phyloP scores from a whole-genome alignment of 2,329 filamentous ascomycete genomes.

The Fusarium pseudograminearum region DNA sequence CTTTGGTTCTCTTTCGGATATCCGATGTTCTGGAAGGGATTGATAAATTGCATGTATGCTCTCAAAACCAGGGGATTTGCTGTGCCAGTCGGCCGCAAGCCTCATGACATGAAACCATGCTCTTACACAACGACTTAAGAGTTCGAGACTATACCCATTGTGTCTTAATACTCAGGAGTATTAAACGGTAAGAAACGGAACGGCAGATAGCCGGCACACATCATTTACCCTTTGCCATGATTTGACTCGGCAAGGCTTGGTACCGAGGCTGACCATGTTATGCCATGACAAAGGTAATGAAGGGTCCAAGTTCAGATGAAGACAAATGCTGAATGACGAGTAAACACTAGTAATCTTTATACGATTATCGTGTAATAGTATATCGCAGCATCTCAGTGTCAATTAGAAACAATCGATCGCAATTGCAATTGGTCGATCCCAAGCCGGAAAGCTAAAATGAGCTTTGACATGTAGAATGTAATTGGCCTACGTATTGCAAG shows the following conservation, averaged over 20 bases:
- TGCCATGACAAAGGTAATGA: neutral
- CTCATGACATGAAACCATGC: conserved; percentile 5
- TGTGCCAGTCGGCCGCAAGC: neutral
- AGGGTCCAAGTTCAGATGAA: neutral
- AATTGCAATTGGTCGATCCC: conserved; percentile 29
- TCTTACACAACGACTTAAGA: conserved; percentile 7
- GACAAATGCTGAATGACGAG: neutral
- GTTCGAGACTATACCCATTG: neutral
- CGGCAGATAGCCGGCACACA: neutral
- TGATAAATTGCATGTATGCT: conserved; percentile 66
- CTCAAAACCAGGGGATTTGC: conserved; percentile 61
- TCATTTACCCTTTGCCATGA: conserved; percentile 1
- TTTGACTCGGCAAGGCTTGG: conserved; percentile 1
- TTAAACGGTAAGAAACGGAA: neutral
- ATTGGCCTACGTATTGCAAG: conserved; percentile 29
- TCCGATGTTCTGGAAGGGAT: neutral
- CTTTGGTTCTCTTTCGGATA: neutral
- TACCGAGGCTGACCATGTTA: conserved; percentile 1
- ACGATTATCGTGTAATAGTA: neutral
- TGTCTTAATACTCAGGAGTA: neutral
- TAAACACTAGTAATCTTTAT: neutral
- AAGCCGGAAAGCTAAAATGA: conserved; percentile 22
- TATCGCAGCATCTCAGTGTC: conserved; percentile 1
- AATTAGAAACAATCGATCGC: conserved; percentile 2
- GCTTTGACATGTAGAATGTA: conserved; percentile 8